Conservation (phyloP, 345 rosid genomes). For the Kandelia obovata region DNA sequence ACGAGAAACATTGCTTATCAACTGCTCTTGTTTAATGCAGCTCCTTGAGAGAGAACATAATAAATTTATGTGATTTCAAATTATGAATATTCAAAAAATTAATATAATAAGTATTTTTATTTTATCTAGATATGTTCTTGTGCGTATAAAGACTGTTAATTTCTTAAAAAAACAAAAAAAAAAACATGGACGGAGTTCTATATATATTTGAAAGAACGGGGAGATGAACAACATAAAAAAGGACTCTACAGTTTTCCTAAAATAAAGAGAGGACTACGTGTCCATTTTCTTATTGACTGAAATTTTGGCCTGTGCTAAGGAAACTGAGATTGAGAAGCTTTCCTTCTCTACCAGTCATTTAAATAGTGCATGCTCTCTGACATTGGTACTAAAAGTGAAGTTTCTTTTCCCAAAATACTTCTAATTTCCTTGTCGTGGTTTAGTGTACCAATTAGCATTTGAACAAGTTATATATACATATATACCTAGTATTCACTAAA, state of each 20-base stretch:
- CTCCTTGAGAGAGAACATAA: constrained; percentile 5
- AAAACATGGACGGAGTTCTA: too few relatives aligned
- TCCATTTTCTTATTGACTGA: background rate
- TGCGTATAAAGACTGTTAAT: background rate
- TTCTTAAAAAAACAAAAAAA: background rate
- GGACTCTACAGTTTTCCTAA: too few relatives aligned
- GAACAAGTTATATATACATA: too few relatives aligned
- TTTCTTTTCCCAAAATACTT: constrained; percentile 20
- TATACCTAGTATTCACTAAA: too few relatives aligned
- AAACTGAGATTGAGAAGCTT: constrained; percentile 25
- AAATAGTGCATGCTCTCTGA: constrained; percentile 6
- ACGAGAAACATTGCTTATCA: constrained; percentile 22
- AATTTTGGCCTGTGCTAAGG: constrained; percentile 5
- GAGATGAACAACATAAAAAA: too few relatives aligned
- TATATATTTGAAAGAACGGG: too few relatives aligned
- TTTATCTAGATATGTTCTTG: background rate
- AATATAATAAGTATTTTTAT: too few relatives aligned
- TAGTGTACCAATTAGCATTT: background rate
- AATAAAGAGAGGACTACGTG: too few relatives aligned
- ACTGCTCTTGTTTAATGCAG: constrained; percentile 16
- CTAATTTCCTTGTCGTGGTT: background rate
- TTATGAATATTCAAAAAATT: too few relatives aligned
- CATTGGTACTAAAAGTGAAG: background rate
- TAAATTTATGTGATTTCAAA: background rate
- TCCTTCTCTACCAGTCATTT: constrained; percentile 16